phyloP scores from a whole-genome alignment of 2,329 filamentous ascomycete genomes.

The Penicillium sp. region DNA sequence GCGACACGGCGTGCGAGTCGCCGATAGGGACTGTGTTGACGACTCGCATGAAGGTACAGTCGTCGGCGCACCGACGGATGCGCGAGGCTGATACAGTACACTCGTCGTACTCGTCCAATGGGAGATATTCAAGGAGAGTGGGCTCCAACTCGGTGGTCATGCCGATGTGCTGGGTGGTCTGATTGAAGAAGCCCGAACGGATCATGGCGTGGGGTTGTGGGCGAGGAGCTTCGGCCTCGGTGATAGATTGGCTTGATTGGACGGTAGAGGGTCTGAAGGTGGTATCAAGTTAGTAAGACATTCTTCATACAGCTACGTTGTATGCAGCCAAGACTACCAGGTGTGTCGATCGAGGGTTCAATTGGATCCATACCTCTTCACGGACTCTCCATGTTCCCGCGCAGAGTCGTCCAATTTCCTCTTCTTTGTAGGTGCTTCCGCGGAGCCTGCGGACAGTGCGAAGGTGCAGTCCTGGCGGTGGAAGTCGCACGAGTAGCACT shows the following conservation, averaged over 20 bases:
- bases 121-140: conserved; percentile 41
- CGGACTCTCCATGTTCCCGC: conserved; percentile 30
- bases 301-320: not conserved
- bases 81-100: conserved; percentile 38
- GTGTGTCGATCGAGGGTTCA: not conserved
- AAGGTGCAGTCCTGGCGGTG: conserved; percentile 49
- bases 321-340: not conserved
- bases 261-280: conserved; percentile 34
- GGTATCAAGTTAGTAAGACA: conserved; percentile 5
- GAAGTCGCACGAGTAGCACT: conserved; percentile 48
- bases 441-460: conserved; percentile 29
- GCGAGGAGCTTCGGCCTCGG: conserved; percentile 12
- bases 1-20: conserved; percentile 37
- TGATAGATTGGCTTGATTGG: conserved; percentile 6
- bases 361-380: conserved; percentile 38
- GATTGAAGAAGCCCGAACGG: conserved; percentile 37
- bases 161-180: conserved; percentile 45
- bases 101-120: conserved; percentile 44
- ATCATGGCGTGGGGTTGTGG: conserved; percentile 26
- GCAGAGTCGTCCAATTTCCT: conserved; percentile 40
- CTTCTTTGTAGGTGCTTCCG: conserved; percentile 38
- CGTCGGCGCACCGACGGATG: conserved; percentile 41
- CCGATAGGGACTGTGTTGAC: conserved; percentile 33
- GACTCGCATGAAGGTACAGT: conserved; percentile 45
- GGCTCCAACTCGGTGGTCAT: conserved; percentile 47